Conservation (phyloP, 805 yeast species). For the Wickerhamiella allomyrinae region DNA sequence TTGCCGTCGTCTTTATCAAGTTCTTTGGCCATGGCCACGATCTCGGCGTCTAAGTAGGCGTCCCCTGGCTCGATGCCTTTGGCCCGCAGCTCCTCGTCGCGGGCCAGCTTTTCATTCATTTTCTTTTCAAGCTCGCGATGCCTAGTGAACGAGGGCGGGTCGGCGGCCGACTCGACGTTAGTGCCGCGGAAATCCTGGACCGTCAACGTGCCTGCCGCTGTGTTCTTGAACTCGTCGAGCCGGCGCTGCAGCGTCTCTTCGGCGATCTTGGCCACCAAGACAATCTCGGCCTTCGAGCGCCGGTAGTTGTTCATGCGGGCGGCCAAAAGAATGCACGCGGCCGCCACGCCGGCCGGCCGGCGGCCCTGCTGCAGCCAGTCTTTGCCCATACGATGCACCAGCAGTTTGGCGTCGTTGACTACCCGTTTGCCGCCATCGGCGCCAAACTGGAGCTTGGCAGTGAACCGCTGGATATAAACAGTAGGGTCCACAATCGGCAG, state of each 20-base stretch:
- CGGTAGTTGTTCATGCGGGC: slow-evolving; percentile 94
- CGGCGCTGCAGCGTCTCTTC: slow-evolving; percentile 86
- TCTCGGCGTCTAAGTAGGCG: slow-evolving; percentile 14
- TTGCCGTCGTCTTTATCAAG: slow-evolving; percentile 20
- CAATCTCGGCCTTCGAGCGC: slow-evolving; percentile 84
- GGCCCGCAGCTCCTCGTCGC: slow-evolving; percentile 11
- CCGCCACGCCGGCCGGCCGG: slow-evolving; percentile 97
- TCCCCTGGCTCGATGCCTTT: slow-evolving; percentile 17
- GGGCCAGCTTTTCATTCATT: slow-evolving; percentile 9
- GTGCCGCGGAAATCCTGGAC: slow-evolving; percentile 55
- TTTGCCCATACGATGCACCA: slow-evolving; percentile 80
- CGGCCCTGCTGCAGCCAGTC: slow-evolving; percentile 97
- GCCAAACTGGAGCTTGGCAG: slow-evolving; percentile 75
- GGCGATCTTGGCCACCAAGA: slow-evolving; percentile 89
- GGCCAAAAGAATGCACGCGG: slow-evolving; percentile 85
- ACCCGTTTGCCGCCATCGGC: slow-evolving; percentile 46
- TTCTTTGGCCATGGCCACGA: slow-evolving; percentile 17
- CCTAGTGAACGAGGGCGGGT: slow-evolving; percentile 72
- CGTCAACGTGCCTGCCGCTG: slow-evolving; percentile 59
- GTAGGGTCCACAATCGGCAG: slow-evolving; percentile 92
- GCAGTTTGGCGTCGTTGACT: slow-evolving; percentile 68
- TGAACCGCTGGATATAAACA: slow-evolving; percentile 83
- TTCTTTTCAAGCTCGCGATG: slow-evolving; percentile 40
- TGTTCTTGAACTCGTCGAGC: slow-evolving; percentile 70
- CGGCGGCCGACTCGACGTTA: slow-evolving; percentile 31